Evolutionary conservation across 495 filamentous ascomycete species (phyloP).

Genomic region (Diplogelasinospora grovesii): DNA sequence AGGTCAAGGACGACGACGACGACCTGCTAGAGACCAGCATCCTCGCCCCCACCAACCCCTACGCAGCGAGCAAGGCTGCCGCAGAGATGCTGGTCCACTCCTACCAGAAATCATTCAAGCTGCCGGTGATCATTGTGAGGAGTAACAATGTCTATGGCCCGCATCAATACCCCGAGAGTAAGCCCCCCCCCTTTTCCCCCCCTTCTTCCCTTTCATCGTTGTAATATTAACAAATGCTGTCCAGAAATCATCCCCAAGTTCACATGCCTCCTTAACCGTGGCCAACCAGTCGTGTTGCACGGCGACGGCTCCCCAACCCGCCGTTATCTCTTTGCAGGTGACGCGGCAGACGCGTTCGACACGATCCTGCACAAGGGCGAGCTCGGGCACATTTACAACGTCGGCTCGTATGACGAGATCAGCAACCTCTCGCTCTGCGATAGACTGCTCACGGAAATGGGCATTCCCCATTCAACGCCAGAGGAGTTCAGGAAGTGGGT

Average conservation of each 20-base stretch:
- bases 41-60: slow-evolving; percentile 68
- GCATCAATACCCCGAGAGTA: slow-evolving; percentile 74
- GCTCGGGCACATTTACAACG: slow-evolving; percentile 66
- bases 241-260: slow-evolving; percentile 75
- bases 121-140: slow-evolving; percentile 64
- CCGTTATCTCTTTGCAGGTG: slow-evolving; percentile 63
- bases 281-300: slow-evolving; percentile 56
- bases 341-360: slow-evolving; percentile 72
- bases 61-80: slow-evolving; percentile 70
- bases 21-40: slow-evolving; percentile 56
- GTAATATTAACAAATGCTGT: not conserved
- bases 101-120: slow-evolving; percentile 64
- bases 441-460: slow-evolving; percentile 49
- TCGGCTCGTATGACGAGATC: slow-evolving; percentile 61
- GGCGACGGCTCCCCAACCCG: slow-evolving; percentile 61
- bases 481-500: slow-evolving; percentile 49
- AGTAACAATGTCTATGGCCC: slow-evolving; percentile 78
- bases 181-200: slow-evolving; percentile 13
- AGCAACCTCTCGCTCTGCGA: slow-evolving; percentile 54
- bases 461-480: slow-evolving; percentile 32
- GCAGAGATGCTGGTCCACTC: slow-evolving; percentile 76
- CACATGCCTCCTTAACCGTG: slow-evolving; percentile 52
- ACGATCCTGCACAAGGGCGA: slow-evolving; percentile 65
- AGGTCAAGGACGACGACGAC: slow-evolving; percentile 55
- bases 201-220: not conserved